A percentile compares a stretch with the other conserved stretches of the same genome.
phyloP scores from a whole-genome alignment of 2,329 filamentous ascomycete genomes.

The Fusarium sp. region DNA sequence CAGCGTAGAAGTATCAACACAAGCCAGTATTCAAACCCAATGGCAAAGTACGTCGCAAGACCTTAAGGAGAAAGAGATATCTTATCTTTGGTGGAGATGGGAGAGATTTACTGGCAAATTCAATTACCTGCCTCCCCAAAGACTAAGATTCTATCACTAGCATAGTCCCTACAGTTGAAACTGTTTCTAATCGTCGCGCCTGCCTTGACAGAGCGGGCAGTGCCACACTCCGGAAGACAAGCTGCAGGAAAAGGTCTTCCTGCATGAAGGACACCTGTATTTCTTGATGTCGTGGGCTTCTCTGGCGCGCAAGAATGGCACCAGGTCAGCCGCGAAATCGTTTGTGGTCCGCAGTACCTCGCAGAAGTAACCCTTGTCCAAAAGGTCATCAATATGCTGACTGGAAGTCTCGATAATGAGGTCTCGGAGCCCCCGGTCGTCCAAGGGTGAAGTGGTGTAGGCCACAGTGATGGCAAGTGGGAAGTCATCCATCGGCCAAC shows the following conservation, averaged over 20 bases:
- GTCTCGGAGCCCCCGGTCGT: constrained; percentile 18
- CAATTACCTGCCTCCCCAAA: too few relatives aligned
- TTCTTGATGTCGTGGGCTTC: accelerated
- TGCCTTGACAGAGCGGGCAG: not conserved
- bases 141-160: too few relatives aligned
- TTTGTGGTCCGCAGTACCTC: not conserved
- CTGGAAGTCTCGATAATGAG: not conserved
- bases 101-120: too few relatives aligned
- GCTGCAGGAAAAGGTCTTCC: too few relatives aligned
- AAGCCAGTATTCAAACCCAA: too few relatives aligned
- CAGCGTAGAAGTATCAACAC: too few relatives aligned
- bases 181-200: too few relatives aligned
- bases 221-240: not conserved
- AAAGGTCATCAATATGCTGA: not conserved
- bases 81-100: too few relatives aligned
- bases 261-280: not conserved
- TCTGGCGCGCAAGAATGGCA: not conserved
- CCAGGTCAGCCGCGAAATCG: constrained; percentile 8
- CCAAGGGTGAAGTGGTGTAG: not conserved
- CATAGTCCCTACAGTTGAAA: too few relatives aligned
- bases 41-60: too few relatives aligned
- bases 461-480: not conserved
- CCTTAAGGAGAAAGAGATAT: too few relatives aligned
- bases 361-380: not conserved
- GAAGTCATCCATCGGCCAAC: constrained; percentile 10